Base-by-base conservation (phyloP, 441 rosid genomes). In the Brassica hybrid region DNA sequence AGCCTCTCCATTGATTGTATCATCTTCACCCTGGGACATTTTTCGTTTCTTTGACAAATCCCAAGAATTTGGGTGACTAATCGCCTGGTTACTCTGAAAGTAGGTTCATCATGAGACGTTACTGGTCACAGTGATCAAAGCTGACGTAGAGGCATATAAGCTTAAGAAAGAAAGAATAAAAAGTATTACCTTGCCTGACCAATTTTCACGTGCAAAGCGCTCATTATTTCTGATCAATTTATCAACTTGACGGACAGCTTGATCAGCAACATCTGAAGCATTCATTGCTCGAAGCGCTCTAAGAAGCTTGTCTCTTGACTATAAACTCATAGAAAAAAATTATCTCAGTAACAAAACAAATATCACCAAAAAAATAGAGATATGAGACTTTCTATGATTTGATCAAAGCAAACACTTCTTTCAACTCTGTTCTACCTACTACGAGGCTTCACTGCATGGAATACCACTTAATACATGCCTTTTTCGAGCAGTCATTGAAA, bases 261-360 rank as follows among this genome's bases (percentile, higher is more conserved):
- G 98, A 81, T 96, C 99, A 57, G 97, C 99, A 50, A 94, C 97
- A 86, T 96, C 98, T 74, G 94, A 94, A 78, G 98, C 97, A 88
- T 91, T 94, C 94, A 94, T 86, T 71, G 88, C 86, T 77, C 96
- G 92, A 69, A 96, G 80, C 74, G 88, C 95, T 91, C 90, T 81
- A 65, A 93, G 81, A 83, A 96, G 81, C 85, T 73, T 90, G 74
- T 96, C 99, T 80, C 98, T 90, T 58, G 98, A 90, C 99, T 96
- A 91, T 30, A 80, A 76, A 79, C 19, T 6, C 70, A 82, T 73
- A 77, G 60, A 59, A 18, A 18, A 18, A 54, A 48, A 48, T 54
- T 14, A 56, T 14, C 69, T 79, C 79, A 87, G 67, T 54, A 66
- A 48, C 71, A 30, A 66, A 69, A 76, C 34, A 18, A 43, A 72